Evolutionary conservation across 331 rosid genomes (phyloP).

Genomic region (Arachis monticola): DNA sequence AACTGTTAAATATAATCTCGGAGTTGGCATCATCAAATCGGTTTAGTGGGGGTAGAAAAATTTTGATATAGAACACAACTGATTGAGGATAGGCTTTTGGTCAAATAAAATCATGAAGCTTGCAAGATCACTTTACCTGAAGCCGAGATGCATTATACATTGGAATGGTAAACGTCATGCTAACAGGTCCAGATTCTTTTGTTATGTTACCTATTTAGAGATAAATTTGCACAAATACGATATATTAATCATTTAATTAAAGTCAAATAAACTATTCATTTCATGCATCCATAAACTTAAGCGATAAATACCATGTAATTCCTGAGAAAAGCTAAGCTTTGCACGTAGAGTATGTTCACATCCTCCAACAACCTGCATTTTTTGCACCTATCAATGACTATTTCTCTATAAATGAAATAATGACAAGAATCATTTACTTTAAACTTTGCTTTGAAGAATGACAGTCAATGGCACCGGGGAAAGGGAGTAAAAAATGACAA

Average conservation of each 20-base stretch:
- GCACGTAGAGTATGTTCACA: conserved; percentile 84
- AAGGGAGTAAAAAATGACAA: conserved; percentile 31
- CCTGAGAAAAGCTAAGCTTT: conserved; percentile 78
- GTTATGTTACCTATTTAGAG: conserved; percentile 66
- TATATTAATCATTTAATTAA: conserved; percentile 22
- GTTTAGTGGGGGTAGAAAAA: conserved; percentile 31
- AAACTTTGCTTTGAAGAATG: conserved; percentile 1
- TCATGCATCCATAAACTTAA: conserved; percentile 27
- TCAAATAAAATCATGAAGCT: conserved; percentile 33
- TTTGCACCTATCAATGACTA: conserved; percentile 46
- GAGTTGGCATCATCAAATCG: conserved; percentile 10
- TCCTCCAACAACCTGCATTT: conserved; percentile 72
- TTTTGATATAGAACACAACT: background rate
- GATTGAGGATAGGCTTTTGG: conserved; percentile 14
- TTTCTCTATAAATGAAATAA: conserved; percentile 12
- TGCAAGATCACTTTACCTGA: conserved; percentile 57
- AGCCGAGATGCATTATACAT: conserved; percentile 84
- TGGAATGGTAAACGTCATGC: conserved; percentile 92
- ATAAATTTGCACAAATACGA: conserved; percentile 37
- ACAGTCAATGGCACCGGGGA: background rate
- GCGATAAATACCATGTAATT: conserved; percentile 59
- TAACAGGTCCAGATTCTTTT: conserved; percentile 91
- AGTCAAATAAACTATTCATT: background rate
- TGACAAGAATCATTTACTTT: conserved; percentile 7
- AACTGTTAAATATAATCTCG: conserved; percentile 11